Conservation (phyloP, 352 stramenopile species). For the Globisporangium uncinulatum region DNA sequence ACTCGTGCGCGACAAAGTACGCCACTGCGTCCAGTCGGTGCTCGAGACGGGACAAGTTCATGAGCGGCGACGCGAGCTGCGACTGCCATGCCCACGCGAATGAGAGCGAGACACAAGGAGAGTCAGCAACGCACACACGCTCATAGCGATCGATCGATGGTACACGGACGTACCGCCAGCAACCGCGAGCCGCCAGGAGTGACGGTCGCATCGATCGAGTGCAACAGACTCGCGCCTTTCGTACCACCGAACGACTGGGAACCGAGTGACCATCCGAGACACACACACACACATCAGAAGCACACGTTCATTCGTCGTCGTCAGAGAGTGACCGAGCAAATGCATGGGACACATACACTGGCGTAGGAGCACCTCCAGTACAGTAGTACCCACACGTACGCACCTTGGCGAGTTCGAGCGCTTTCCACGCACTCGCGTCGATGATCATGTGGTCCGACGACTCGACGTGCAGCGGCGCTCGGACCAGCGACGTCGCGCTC, state of each 20-base stretch:
- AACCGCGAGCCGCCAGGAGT: slow-evolving; percentile 61
- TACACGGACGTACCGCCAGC: slow-evolving; percentile 31
- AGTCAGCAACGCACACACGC: not conserved
- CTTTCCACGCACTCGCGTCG: slow-evolving; percentile 64
- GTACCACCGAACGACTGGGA: slow-evolving; percentile 32
- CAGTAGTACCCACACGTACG: too few species aligned
- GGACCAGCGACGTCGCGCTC: slow-evolving; percentile 23
- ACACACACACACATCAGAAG: not conserved
- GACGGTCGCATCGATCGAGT: slow-evolving; percentile 59
- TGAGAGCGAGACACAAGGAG: not conserved
- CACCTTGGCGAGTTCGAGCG: slow-evolving; percentile 59
- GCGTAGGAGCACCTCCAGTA: too few species aligned
- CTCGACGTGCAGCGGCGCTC: slow-evolving; percentile 47
- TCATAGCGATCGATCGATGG: not conserved
- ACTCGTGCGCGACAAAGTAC: slow-evolving; percentile 44
- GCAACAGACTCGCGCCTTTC: slow-evolving; percentile 57
- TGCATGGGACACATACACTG: too few species aligned
- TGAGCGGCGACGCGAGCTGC: slow-evolving; percentile 58
- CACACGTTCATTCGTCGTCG: too few species aligned
- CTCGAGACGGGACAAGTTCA: slow-evolving; percentile 49
- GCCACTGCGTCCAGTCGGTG: slow-evolving; percentile 44
- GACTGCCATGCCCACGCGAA: slow-evolving; percentile 17
- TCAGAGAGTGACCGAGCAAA: too few species aligned
- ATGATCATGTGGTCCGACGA: slow-evolving; percentile 78
- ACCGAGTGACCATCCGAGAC: too few species aligned